Percentiles rank a stretch among this genome's conserved stretches.
phyloP scores from a whole-genome alignment of 169 alveolate genomes.

The Plasmodium billcollinsi region DNA sequence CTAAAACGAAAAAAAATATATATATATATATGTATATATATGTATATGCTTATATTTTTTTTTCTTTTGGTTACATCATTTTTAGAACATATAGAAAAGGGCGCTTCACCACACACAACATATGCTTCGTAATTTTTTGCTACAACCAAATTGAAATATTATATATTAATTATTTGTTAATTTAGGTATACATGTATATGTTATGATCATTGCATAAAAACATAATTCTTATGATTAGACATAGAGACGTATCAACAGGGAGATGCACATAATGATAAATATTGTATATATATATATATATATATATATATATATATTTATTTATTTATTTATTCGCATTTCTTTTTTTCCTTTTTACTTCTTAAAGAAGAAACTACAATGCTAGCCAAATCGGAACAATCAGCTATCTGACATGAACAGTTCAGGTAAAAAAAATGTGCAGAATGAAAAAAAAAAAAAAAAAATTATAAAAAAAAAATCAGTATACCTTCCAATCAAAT shows the following conservation, averaged over 20 bases:
- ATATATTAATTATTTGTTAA: neutral
- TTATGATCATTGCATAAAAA: neutral
- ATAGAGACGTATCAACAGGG: too few species aligned
- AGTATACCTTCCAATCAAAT: constrained; percentile 41
- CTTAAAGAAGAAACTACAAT: constrained; percentile 58
- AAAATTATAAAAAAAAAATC: too few species aligned
- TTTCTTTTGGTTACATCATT: constrained; percentile 67
- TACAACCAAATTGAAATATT: constrained; percentile 1
- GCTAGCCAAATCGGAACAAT: constrained; percentile 37
- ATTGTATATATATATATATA: neutral
- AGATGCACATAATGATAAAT: neutral
- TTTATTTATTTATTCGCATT: neutral
- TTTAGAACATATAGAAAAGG: constrained; percentile 66
- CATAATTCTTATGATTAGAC: neutral
- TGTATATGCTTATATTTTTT: too few species aligned
- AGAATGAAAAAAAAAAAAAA: neutral
- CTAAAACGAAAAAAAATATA: constrained; percentile 10
- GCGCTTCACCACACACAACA: constrained; percentile 78
- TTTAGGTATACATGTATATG: neutral
- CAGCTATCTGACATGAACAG: constrained; percentile 47
- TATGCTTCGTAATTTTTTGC: constrained; percentile 75
- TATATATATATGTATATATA: neutral
- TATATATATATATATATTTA: neutral
- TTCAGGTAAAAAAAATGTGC: neutral
- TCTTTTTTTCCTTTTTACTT: constrained; percentile 13